phyloP scores from a whole-genome alignment of 768 basidiomycete genomes.

The Dentipellis fragilis region DNA sequence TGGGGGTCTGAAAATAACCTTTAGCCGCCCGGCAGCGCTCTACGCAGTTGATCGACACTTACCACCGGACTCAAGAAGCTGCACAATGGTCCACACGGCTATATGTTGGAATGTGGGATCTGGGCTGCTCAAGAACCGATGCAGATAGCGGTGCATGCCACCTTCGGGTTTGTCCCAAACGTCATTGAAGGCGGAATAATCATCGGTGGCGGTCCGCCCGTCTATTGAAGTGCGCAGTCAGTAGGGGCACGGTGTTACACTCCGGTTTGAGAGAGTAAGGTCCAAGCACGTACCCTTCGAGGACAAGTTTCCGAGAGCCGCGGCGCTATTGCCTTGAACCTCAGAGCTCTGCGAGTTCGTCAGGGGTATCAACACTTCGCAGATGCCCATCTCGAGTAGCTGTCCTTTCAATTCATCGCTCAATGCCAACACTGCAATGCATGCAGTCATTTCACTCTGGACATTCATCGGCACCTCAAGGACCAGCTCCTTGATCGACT shows the following conservation, averaged over 20 bases:
- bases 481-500: conserved; percentile 93
- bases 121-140: conserved; percentile 84
- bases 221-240: conserved; percentile 33
- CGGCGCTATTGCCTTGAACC: conserved; percentile 97
- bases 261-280: background rate
- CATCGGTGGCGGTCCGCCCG: conserved; percentile 66
- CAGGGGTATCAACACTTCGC: conserved; percentile 92
- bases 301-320: conserved; percentile 93
- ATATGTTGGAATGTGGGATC: conserved; percentile 99
- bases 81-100: conserved; percentile 98
- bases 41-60: conserved; percentile 7
- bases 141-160: conserved; percentile 91
- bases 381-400: conserved; percentile 95
- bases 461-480: conserved; percentile 92
- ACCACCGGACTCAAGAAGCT: conserved; percentile 94
- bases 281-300: conserved; percentile 64
- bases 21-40: background rate
- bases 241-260: background rate
- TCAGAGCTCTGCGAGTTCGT: conserved; percentile 95
- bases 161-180: conserved; percentile 98
- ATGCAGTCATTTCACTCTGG: conserved; percentile 99
- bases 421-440: conserved; percentile 90
- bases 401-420: conserved; percentile 97
- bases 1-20: conserved; percentile 54
- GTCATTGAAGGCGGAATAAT: conserved; percentile 94